phyloP scores from a whole-genome alignment of 805 yeast species.

The Jamesozyma hellenica region DNA sequence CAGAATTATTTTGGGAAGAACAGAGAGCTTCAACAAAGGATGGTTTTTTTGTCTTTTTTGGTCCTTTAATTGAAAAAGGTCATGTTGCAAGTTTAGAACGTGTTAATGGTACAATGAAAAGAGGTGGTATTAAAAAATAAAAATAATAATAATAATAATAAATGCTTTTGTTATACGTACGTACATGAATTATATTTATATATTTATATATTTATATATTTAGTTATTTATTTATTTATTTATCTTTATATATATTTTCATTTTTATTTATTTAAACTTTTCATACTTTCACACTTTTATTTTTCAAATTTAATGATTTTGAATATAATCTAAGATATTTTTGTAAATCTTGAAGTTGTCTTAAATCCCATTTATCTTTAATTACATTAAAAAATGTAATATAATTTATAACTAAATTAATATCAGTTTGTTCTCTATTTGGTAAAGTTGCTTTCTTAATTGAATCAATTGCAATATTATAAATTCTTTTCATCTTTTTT shows the following conservation, averaged over 20 bases:
- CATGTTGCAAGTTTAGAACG: constrained; percentile 39
- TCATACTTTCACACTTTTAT: too few relatives aligned
- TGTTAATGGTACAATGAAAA: constrained; percentile 36
- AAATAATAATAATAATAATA: too few relatives aligned
- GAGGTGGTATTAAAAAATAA: constrained; percentile 21
- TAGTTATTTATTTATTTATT: neutral
- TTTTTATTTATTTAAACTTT: neutral
- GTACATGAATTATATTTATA: neutral
- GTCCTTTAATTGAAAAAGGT: constrained; percentile 67
- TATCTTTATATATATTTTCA: neutral
- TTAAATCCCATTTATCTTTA: constrained; percentile 26
- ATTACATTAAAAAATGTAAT: constrained; percentile 42
- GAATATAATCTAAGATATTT: neutral
- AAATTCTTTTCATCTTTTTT: constrained; percentile 33
- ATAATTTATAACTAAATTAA: constrained; percentile 37
- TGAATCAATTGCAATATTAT: constrained; percentile 15
- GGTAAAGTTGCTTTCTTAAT: constrained; percentile 15
- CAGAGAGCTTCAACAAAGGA: constrained; percentile 86
- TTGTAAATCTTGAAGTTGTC: constrained; percentile 6
- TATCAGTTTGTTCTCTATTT: constrained; percentile 10
- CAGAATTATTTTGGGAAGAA: constrained; percentile 87
- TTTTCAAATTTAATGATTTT: neutral
- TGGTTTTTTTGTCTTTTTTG: constrained; percentile 92
- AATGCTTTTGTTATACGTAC: too few relatives aligned
- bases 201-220: neutral